These are phyloP conservation scores for Tolypocladium sp. DNA, from an alignment of 2,329 filamentous ascomycete genomes.

Conservation along the genomic window DNA sequence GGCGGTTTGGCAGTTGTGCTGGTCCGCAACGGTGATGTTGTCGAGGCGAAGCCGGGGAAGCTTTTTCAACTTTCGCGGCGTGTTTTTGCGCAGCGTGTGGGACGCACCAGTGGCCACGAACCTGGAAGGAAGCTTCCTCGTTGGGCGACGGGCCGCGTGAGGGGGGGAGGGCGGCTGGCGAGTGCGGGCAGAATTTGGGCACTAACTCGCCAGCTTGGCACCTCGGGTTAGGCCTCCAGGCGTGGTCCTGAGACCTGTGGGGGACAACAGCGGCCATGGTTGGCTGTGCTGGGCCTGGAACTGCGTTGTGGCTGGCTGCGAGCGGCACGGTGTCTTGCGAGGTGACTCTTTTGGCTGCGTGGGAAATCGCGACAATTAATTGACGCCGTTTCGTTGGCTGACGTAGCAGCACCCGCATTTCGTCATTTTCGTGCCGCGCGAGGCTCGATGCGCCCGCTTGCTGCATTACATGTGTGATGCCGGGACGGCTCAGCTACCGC, in stretches of 20 bases:
- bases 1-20: neutral
- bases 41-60: neutral
- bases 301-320: neutral
- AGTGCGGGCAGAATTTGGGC: neutral
- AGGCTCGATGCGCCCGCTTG: too few relatives aligned
- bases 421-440: too few relatives aligned
- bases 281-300: neutral
- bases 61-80: neutral
- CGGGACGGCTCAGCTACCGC: neutral
- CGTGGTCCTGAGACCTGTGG: neutral
- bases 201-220: neutral
- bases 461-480: neutral
- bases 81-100: neutral
- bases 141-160: neutral
- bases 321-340: neutral
- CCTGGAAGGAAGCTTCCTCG: neutral
- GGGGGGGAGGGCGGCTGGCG: neutral
- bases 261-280: neutral
- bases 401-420: too few relatives aligned
- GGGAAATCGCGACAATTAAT: neutral
- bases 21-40: neutral
- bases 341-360: too few relatives aligned
- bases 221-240: neutral
- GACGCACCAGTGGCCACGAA: neutral
- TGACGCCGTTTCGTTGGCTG: neutral